phyloP scores from a whole-genome alignment of 1,139 yeast species.

The Yarrowia galli region DNA sequence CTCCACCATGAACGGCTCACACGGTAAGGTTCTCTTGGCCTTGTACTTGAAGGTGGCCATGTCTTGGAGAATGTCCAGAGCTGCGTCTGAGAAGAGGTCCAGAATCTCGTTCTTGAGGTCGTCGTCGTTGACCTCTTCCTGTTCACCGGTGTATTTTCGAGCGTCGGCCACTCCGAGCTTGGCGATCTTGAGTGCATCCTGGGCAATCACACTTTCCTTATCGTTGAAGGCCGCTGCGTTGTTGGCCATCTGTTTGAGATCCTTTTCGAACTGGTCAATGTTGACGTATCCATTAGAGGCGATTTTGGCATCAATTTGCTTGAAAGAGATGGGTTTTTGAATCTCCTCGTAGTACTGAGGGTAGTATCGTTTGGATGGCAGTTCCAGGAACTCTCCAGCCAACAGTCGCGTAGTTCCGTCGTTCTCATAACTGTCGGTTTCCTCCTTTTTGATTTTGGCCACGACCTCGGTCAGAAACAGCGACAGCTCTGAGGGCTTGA shows the following conservation, averaged over 20 bases:
- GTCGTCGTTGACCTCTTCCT: constrained; percentile 35
- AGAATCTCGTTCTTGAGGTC: constrained; percentile 37
- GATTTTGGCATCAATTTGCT: constrained; percentile 69
- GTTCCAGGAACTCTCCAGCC: constrained; percentile 64
- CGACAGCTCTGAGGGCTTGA: constrained; percentile 19
- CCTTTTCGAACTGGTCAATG: constrained; percentile 67
- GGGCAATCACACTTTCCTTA: constrained; percentile 77
- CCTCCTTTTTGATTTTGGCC: constrained; percentile 14
- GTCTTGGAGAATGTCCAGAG: constrained; percentile 43
- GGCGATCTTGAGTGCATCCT: constrained; percentile 70
- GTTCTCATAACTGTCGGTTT: constrained; percentile 25
- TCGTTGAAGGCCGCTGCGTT: constrained; percentile 84
- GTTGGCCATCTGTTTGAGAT: constrained; percentile 72
- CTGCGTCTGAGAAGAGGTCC: constrained; percentile 41
- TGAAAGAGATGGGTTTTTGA: constrained; percentile 67
- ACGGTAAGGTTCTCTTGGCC: constrained; percentile 43
- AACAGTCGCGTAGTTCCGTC: constrained; percentile 45
- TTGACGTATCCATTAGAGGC: constrained; percentile 58
- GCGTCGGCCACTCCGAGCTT: constrained; percentile 57
- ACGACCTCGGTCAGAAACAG: constrained; percentile 11
- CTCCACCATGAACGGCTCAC: constrained; percentile 68
- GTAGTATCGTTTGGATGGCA: constrained; percentile 76
- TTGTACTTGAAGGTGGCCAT: constrained; percentile 44
- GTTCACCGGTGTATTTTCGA: constrained; percentile 38
- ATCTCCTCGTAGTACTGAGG: constrained; percentile 82